Percentiles rank a stretch among this genome's conserved stretches.
Evolutionary conservation across 768 basidiomycete species (phyloP).

Genomic region (Trametes cubensis): DNA sequence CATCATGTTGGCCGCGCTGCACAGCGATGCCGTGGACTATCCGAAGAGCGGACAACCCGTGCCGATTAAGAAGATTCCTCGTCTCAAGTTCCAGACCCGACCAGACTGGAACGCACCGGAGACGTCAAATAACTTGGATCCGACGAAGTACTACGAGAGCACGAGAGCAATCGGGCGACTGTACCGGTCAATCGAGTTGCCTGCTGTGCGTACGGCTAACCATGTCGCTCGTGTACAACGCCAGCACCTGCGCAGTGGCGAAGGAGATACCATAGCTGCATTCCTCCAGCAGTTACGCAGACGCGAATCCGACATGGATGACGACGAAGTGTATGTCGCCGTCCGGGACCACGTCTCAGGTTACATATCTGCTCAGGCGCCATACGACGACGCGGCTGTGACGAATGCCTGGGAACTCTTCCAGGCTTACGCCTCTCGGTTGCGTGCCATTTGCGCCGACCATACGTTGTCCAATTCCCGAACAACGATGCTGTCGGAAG

Average conservation of each 20-base stretch:
- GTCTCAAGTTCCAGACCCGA: conserved; percentile 37
- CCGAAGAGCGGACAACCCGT: conserved; percentile 53
- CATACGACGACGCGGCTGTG: conserved; percentile 11
- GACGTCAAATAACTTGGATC: conserved; percentile 39
- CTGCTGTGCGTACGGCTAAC: conserved; percentile 31
- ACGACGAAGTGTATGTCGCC: conserved; percentile 18
- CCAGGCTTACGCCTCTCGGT: conserved; percentile 45
- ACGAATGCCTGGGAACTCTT: conserved; percentile 28
- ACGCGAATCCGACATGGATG: conserved; percentile 2
- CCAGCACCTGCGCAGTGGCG: conserved; percentile 22
- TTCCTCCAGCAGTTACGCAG: conserved; percentile 30
- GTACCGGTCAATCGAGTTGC: conserved; percentile 62
- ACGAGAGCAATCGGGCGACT: conserved; percentile 59
- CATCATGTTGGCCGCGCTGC: conserved; percentile 53
- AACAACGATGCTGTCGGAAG: conserved; percentile 53
- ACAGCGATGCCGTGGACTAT: conserved; percentile 70
- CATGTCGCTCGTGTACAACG: conserved; percentile 27
- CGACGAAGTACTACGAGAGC: conserved; percentile 51
- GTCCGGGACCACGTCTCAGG: conserved; percentile 27
- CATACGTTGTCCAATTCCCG: conserved; percentile 50
- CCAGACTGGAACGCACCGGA: conserved; percentile 75
- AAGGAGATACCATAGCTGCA: conserved; percentile 33
- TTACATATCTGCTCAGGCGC: conserved; percentile 26
- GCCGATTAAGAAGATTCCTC: conserved; percentile 43
- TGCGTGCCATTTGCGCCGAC: conserved; percentile 50